Evolutionary conservation across 331 rosid species (phyloP).

Genomic region (Telfairia occidentalis): DNA sequence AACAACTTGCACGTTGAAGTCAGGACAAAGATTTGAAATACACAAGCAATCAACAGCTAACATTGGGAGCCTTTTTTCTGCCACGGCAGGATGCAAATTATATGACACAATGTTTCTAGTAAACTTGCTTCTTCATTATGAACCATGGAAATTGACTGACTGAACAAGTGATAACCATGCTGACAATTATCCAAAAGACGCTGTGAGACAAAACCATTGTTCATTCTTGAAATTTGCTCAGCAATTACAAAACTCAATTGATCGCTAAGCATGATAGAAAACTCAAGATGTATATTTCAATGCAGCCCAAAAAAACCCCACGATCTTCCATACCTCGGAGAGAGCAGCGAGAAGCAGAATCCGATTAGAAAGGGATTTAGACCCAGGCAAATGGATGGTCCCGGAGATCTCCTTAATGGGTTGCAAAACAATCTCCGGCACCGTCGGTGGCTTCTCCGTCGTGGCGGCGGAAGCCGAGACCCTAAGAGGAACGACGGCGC

Average conservation of each 20-base stretch:
- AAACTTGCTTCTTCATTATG: background rate
- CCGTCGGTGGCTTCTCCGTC: conserved; percentile 62
- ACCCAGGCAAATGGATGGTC: conserved; percentile 73
- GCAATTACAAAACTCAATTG: background rate
- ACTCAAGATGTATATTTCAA: background rate
- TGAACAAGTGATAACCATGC: background rate
- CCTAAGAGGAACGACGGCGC: conserved; percentile 21
- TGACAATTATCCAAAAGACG: background rate
- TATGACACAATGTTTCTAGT: background rate
- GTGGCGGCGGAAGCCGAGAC: conserved; percentile 57
- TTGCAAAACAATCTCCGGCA: conserved; percentile 79
- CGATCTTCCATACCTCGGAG: conserved; percentile 54
- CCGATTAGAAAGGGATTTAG: conserved; percentile 88
- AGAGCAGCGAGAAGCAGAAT: conserved; percentile 95
- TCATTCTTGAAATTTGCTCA: background rate
- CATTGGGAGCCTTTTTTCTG: background rate
- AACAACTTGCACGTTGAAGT: background rate
- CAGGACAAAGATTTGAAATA: background rate
- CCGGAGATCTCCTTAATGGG: conserved; percentile 90
- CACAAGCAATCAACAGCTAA: background rate
- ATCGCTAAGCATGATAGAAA: background rate
- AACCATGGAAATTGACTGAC: background rate
- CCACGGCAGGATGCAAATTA: background rate
- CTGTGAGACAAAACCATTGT: background rate
- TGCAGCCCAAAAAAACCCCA: background rate